phyloP scores from a whole-genome alignment of 352 stramenopile genomes.

The Peronospora destructor region DNA sequence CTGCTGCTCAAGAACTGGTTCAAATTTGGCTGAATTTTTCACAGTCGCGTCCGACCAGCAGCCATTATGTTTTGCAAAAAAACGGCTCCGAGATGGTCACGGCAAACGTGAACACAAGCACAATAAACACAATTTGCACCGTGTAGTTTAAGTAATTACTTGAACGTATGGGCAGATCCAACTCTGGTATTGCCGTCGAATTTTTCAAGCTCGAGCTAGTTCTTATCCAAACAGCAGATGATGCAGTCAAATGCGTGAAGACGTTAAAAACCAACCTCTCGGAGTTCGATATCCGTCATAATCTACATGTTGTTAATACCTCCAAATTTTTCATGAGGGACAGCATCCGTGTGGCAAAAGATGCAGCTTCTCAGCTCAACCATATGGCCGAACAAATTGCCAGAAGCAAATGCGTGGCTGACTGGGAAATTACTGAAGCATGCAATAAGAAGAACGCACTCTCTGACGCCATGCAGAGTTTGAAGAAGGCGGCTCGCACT shows the following conservation, averaged over 20 bases:
- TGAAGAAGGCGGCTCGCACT: constrained; percentile 17
- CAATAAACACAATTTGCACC: too few relatives aligned
- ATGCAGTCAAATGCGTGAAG: constrained; percentile 16
- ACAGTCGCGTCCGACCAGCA: too few relatives aligned
- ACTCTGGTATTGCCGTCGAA: constrained; percentile 5
- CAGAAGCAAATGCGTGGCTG: constrained; percentile 9
- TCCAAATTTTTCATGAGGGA: constrained; percentile 14
- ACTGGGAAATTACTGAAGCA: constrained; percentile 12
- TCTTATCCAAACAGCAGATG: constrained; percentile 17
- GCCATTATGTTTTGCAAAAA: too few relatives aligned
- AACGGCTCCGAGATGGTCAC: too few relatives aligned
- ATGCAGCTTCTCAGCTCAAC: constrained; percentile 14
- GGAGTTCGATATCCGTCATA: constrained; percentile 17
- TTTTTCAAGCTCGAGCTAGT: constrained; percentile 17
- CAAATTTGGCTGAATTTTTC: too few relatives aligned
- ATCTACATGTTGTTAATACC: constrained; percentile 20
- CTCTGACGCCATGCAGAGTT: constrained; percentile 4
- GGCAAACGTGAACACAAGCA: too few relatives aligned
- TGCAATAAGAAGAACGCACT: constrained; percentile 15
- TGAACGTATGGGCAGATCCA: constrained; percentile 13
- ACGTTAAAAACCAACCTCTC: constrained; percentile 19
- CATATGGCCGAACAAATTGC: constrained; percentile 17
- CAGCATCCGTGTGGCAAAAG: constrained; percentile 17
- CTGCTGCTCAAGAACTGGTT: too few relatives aligned
- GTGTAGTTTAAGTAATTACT: too few relatives aligned